Conservation (phyloP, 306 rosid species). For the Trichosanthes truncata region DNA sequence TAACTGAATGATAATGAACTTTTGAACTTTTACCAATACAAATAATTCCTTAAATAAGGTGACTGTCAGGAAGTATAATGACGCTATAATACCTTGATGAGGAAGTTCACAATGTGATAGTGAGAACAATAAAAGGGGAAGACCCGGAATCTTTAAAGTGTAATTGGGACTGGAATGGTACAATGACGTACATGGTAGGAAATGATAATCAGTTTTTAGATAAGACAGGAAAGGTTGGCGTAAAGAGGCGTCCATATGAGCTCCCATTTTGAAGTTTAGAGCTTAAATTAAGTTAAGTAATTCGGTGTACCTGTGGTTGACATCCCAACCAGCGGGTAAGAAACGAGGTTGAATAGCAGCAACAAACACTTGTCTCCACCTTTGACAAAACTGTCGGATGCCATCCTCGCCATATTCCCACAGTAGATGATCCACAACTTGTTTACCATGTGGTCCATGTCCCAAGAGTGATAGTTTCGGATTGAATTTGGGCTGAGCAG, state of each 20-base stretch:
- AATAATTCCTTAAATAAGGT: not conserved
- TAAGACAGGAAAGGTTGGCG: not conserved
- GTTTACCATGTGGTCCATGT: conserved; percentile 94
- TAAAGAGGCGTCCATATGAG: not conserved
- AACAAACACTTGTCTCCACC: conserved; percentile 92
- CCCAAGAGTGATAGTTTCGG: conserved; percentile 73
- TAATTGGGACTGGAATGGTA: not conserved
- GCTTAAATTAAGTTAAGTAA: not conserved
- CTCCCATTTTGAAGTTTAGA: not conserved
- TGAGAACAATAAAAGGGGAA: not conserved
- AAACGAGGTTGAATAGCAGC: conserved; percentile 77
- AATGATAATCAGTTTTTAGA: not conserved
- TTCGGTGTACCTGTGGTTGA: conserved; percentile 75
- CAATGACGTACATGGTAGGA: not conserved
- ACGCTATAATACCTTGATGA: not conserved
- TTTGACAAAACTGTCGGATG: conserved; percentile 58
- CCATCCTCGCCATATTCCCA: conserved; percentile 70
- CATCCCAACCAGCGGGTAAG: conserved; percentile 86
- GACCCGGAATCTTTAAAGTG: not conserved
- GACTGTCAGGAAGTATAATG: not conserved
- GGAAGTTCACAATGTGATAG: not conserved
- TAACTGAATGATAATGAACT: not conserved
- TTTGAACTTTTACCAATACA: not conserved
- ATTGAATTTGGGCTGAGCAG: conserved; percentile 30
- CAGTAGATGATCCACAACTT: conserved; percentile 72